Evolutionary conservation across 805 yeast genomes (phyloP).

Genomic region (Metschnikowia baotianmanensis): DNA sequence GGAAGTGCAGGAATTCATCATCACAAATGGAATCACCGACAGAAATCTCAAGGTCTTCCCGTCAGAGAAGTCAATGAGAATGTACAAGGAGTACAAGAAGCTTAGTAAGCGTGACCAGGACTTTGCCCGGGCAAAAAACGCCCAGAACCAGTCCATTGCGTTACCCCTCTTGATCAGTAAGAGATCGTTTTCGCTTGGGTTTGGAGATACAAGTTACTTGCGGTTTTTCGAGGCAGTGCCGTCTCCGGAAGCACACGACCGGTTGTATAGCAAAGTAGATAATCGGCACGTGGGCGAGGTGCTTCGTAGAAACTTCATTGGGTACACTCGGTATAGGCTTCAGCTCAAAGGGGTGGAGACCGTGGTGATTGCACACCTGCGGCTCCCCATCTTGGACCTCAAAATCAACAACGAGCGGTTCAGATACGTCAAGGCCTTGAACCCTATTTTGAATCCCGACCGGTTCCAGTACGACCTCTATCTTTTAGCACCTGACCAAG

Average conservation of each 20-base stretch:
- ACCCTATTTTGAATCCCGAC: background rate
- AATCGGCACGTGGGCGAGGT: constrained; percentile 14
- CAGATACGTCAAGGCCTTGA: constrained; percentile 11
- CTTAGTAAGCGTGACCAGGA: background rate
- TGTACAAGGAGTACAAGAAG: constrained; percentile 12
- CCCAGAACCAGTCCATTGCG: constrained; percentile 13
- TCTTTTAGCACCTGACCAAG: constrained; percentile 8
- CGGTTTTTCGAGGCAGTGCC: constrained; percentile 11
- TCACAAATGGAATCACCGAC: constrained; percentile 11
- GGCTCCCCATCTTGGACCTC: constrained; percentile 15
- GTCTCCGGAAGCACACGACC: constrained; percentile 13
- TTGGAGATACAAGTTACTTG: constrained; percentile 13
- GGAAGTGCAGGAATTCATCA: constrained; percentile 9
- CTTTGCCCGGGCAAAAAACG: constrained; percentile 11
- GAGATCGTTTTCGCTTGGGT: constrained; percentile 6
- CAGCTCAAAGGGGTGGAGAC: constrained; percentile 7
- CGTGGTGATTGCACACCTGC: constrained; percentile 9
- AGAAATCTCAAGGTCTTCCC: constrained; percentile 10
- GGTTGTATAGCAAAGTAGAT: constrained; percentile 13
- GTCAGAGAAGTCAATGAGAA: constrained; percentile 9
- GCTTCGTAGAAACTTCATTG: constrained; percentile 5
- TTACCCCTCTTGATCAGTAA: constrained; percentile 14
- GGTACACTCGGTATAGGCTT: constrained; percentile 15
- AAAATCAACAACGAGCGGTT: constrained; percentile 9
- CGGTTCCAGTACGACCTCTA: constrained; percentile 13